phyloP scores from a whole-genome alignment of 352 stramenopile species.

The Phytophthora cactorum region DNA sequence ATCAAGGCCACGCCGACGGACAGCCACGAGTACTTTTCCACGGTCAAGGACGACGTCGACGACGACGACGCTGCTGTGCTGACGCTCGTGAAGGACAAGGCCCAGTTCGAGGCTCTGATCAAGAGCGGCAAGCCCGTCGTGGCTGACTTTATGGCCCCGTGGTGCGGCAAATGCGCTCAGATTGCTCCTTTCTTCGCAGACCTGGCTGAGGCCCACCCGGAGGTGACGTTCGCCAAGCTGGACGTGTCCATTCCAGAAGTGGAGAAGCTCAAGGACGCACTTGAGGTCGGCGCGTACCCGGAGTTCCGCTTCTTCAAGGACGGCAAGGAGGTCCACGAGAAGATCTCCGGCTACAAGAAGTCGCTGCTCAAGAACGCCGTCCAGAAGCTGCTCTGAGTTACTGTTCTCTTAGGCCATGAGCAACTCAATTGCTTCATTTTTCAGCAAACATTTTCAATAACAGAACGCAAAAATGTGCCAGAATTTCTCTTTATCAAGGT shows the following conservation, averaged over 20 bases:
- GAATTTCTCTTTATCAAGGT: neutral
- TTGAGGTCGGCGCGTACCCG: constrained; percentile 77
- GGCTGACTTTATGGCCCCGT: constrained; percentile 86
- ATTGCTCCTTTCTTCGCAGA: constrained; percentile 81
- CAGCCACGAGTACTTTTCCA: constrained; percentile 86
- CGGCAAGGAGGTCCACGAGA: constrained; percentile 75
- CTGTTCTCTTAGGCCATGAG: constrained; percentile 5
- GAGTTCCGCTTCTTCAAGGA: constrained; percentile 89
- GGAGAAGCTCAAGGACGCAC: constrained; percentile 75
- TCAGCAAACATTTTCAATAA: constrained; percentile 25
- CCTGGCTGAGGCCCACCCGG: constrained; percentile 65
- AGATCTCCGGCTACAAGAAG: constrained; percentile 89
- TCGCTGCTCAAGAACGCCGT: constrained; percentile 75
- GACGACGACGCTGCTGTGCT: constrained; percentile 50
- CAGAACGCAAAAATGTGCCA: constrained; percentile 9
- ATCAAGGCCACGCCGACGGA: constrained; percentile 89
- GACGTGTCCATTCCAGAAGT: constrained; percentile 78
- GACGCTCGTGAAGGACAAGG: constrained; percentile 64
- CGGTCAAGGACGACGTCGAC: constrained; percentile 60
- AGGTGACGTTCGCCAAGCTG: constrained; percentile 83
- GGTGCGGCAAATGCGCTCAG: constrained; percentile 88
- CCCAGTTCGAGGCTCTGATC: constrained; percentile 66
- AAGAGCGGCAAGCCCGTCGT: constrained; percentile 77
- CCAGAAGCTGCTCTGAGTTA: constrained; percentile 54
- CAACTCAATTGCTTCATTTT: constrained; percentile 1